Evolutionary conservation across 2,329 filamentous ascomycete genomes (phyloP).

Genomic region (Colletotrichum salicis): DNA sequence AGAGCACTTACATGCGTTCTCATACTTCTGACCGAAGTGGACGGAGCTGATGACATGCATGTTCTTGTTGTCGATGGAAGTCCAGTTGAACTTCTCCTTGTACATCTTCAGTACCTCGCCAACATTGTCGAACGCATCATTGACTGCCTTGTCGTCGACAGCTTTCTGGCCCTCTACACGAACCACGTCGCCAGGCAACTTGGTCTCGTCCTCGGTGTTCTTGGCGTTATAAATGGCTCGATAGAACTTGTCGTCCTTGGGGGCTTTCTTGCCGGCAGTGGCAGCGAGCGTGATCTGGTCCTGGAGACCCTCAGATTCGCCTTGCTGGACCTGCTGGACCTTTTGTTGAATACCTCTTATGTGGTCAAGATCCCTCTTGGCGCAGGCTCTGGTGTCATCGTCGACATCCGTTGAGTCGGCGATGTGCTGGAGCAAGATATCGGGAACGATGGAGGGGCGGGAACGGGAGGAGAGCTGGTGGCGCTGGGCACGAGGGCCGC

Average conservation of each 20-base stretch:
- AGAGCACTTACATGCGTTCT: conserved; percentile 59
- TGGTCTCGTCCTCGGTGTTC: conserved; percentile 46
- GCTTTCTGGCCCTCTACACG: conserved; percentile 55
- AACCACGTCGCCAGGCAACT: conserved; percentile 55
- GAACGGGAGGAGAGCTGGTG: conserved; percentile 19
- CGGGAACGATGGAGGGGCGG: conserved; percentile 20
- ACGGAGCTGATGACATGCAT: conserved; percentile 62
- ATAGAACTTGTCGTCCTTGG: conserved; percentile 45
- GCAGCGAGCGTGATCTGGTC: conserved; percentile 32
- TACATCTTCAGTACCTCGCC: conserved; percentile 62
- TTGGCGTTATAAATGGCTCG: conserved; percentile 59
- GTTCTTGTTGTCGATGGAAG: conserved; percentile 63
- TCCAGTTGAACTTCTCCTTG: conserved; percentile 59
- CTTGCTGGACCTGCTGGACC: conserved; percentile 42
- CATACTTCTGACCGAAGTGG: conserved; percentile 60
- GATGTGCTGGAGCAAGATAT: conserved; percentile 13
- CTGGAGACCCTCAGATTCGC: conserved; percentile 35
- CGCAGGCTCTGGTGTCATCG: conserved; percentile 49
- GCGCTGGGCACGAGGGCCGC: conserved; percentile 45
- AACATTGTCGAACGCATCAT: conserved; percentile 62
- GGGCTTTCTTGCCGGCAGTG: conserved; percentile 36
- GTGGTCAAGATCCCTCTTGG: conserved; percentile 53
- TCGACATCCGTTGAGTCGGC: conserved; percentile 44
- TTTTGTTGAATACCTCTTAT: conserved; percentile 45
- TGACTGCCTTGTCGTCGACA: conserved; percentile 54